Conservation (phyloP, 768 basidiomycete genomes). For the Russula sp. region DNA sequence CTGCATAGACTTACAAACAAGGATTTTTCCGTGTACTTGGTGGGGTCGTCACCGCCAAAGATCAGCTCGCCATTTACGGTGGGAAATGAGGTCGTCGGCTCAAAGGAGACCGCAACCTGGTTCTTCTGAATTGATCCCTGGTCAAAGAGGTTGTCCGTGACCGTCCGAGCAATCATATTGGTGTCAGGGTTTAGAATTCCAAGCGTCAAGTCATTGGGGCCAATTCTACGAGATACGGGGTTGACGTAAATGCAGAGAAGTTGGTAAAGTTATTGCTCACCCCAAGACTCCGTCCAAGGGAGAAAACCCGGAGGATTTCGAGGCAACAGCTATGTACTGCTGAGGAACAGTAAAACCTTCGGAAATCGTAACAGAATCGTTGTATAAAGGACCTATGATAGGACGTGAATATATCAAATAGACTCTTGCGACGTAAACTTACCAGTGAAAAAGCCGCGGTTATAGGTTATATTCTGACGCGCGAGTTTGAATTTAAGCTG, state of each 20-base stretch:
- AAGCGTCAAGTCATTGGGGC: slow-evolving; percentile 54
- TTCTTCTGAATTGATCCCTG: slow-evolving; percentile 34
- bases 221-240: slow-evolving; percentile 44
- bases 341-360: slow-evolving; percentile 46
- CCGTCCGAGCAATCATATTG: slow-evolving; percentile 45
- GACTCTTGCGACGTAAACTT: slow-evolving; percentile 2
- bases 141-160: slow-evolving; percentile 44
- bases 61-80: slow-evolving; percentile 40
- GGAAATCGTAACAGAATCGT: slow-evolving; percentile 55
- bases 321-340: slow-evolving; percentile 67
- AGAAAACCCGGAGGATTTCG: slow-evolving; percentile 38
- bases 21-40: slow-evolving; percentile 38
- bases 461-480: slow-evolving; percentile 54
- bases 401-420: not conserved
- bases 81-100: slow-evolving; percentile 33
- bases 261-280: slow-evolving; percentile 37
- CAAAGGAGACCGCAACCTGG: slow-evolving; percentile 37
- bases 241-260: not conserved
- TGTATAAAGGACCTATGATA: slow-evolving; percentile 34
- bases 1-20: slow-evolving; percentile 31
- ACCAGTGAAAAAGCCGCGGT: slow-evolving; percentile 60
- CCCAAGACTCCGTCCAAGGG: slow-evolving; percentile 63
- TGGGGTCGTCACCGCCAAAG: slow-evolving; percentile 39
- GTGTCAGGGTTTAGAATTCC: slow-evolving; percentile 36
- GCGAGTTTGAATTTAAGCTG: not conserved